phyloP scores from a whole-genome alignment of 2,329 filamentous ascomycete species.

The Talaromyces sp. region DNA sequence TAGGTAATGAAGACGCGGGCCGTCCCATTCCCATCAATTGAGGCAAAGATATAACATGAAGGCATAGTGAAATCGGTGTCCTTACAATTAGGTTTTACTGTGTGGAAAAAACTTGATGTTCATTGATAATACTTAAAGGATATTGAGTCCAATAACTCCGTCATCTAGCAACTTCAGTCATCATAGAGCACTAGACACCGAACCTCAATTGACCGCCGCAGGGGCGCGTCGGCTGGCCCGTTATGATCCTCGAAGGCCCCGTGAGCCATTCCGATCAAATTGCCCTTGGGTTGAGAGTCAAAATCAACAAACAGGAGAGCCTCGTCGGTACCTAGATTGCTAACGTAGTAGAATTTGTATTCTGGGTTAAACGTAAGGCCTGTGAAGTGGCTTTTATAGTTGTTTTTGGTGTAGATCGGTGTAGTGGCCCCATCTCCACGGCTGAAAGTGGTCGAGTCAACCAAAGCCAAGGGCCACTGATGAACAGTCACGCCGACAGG shows the following conservation, averaged over 20 bases:
- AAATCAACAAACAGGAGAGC: background rate
- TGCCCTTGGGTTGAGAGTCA: background rate
- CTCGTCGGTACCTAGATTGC: background rate
- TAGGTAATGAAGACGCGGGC: background rate
- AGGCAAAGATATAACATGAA: too few species aligned
- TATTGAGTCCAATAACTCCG: background rate
- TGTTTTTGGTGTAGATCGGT: conserved; percentile 1
- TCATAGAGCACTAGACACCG: background rate
- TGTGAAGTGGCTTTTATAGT: background rate
- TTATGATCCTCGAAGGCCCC: background rate
- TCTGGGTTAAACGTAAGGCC: background rate
- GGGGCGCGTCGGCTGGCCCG: background rate
- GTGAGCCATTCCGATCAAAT: background rate
- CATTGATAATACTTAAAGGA: background rate
- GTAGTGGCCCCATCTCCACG: background rate
- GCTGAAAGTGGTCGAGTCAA: background rate
- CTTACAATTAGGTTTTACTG: background rate
- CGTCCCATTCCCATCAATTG: background rate
- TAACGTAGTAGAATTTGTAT: background rate
- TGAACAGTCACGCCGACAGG: background rate
- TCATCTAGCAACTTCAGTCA: background rate
- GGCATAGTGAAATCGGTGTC: background rate
- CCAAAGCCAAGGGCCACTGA: background rate
- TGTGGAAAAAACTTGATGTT: background rate
- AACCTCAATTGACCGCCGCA: background rate